These are phyloP conservation scores for Cladophialophora chaetospira DNA, from an alignment of 2,329 filamentous ascomycete genomes.

Conservation along the genomic window DNA sequence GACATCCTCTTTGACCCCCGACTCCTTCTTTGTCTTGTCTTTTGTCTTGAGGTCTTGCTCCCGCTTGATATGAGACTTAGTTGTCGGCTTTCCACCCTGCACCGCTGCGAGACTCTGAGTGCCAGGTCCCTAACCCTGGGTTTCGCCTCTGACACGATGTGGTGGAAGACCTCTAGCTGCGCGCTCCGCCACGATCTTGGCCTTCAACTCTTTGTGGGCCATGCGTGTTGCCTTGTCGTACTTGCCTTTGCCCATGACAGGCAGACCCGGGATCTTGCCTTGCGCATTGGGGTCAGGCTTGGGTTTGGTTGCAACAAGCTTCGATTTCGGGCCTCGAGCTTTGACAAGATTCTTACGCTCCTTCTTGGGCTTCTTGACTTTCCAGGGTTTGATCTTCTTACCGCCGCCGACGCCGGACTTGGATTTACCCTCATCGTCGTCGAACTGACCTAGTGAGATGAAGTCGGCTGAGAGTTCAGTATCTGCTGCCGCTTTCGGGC, in stretches of 20 bases:
- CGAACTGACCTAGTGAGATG: slow-evolving; percentile 17
- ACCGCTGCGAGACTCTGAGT: neutral
- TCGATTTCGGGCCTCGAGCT: slow-evolving; percentile 24
- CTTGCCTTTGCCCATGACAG: slow-evolving; percentile 23
- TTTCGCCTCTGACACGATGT: neutral
- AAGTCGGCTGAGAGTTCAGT: slow-evolving; percentile 20
- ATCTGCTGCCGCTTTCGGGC: neutral
- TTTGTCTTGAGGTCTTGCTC: too few species aligned
- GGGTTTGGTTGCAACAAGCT: slow-evolving; percentile 15
- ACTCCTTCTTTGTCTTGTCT: too few species aligned
- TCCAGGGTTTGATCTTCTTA: slow-evolving; percentile 16
- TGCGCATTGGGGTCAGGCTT: slow-evolving; percentile 16
- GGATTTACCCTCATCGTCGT: neutral
- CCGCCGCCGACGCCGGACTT: neutral
- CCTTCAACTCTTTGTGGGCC: slow-evolving; percentile 23
- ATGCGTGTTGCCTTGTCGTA: slow-evolving; percentile 23
- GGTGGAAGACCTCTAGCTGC: neutral
- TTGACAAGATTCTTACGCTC: slow-evolving; percentile 28
- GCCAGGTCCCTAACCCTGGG: neutral
- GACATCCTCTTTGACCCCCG: too few species aligned
- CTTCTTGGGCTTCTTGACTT: slow-evolving; percentile 24
- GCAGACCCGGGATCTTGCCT: slow-evolving; percentile 19
- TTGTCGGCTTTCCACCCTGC: too few species aligned
- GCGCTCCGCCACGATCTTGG: slow-evolving; percentile 10
- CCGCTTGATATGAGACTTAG: too few species aligned